Base-by-base conservation (phyloP, 2,329 filamentous ascomycete genomes). In the Pseudocercospora eumusae region DNA sequence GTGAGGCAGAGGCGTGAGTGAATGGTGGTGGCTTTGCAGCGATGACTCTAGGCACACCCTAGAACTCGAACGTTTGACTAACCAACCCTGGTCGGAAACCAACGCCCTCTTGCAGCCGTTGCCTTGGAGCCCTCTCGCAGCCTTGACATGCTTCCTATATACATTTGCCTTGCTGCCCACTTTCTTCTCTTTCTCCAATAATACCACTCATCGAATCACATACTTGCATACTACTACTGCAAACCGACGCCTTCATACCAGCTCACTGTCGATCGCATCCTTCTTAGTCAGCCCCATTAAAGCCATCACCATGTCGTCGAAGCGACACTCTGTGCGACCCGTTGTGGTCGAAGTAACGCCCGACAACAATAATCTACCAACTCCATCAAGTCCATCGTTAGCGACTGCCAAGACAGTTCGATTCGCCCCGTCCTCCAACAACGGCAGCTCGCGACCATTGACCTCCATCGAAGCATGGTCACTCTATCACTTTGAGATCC, bases 401-500 rank as follows among this genome's bases (percentile, higher is more conserved):
- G 36, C 36, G 1, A 68, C 69, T 2, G 69, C 71, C 23, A 74
- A 74, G 59, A 60, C 64, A 3, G 73, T 74, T 23, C 70, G 66
- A 49, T 75, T 75, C 54, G 72, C 69, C 27, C 65, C 69, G 7
- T 61, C 58, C 13, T 62, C 63, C 28, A 52, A 62, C 53, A 66
- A 67, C 60, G 71, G 73, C 20, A 70, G 77, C 67, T 77, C 77
- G 4, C 76, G 80, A 53, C 77, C 77, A 27, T 69, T 78, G 40
- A 77, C 75, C 62, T 69, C 70, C 4, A 67, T 73, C 40, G 80
- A 82, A 71, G 76, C 75, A 64, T 80, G 79, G 79, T 76, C 77
- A 1, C 69, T 79, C 59, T 80, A 80, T 72, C 71, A 80, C 74
- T 81, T 80, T 62, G 80, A 82, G 68, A 74, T 71, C 62, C 80